A percentile compares a stretch with the other conserved stretches of the same genome.
Evolutionary conservation across 345 rosid species (phyloP).

Genomic region (Bruguiera parviflora): DNA sequence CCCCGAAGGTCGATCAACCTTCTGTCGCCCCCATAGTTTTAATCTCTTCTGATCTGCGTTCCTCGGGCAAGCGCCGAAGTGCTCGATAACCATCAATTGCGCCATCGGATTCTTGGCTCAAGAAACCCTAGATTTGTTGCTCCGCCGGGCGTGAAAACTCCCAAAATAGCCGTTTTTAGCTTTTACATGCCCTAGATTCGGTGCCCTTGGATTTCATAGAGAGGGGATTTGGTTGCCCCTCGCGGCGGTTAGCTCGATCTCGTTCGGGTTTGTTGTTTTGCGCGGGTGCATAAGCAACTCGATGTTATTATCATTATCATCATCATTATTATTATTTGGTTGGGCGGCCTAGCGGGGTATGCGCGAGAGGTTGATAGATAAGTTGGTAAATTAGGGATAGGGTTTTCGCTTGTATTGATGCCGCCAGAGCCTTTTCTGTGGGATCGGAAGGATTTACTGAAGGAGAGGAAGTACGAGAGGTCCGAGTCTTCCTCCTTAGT

Average conservation of each 20-base stretch:
- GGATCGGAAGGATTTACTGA: conserved; percentile 87
- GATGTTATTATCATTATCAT: not conserved
- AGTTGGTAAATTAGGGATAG: conserved; percentile 17
- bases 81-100: no score
- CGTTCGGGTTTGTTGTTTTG: conserved; percentile 8
- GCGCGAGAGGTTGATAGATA: not conserved
- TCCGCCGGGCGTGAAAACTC: not conserved
- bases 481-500: conserved; percentile 48
- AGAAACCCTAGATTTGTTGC: conserved; percentile 13
- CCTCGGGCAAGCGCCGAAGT: not conserved
- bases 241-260: not conserved
- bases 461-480: conserved; percentile 88
- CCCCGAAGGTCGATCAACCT: not conserved
- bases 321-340: not conserved
- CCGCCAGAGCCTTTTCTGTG: conserved; percentile 89
- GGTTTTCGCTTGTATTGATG: conserved; percentile 47
- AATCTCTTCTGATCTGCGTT: not conserved
- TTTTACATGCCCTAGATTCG: conserved; percentile 5
- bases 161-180: not conserved
- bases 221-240: conserved; percentile 2
- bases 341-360: not conserved
- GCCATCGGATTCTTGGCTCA: not conserved
- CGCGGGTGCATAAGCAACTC: not conserved
- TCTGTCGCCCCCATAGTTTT: not conserved
- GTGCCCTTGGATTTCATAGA: conserved; percentile 4